A percentile compares a stretch with the other conserved stretches of the same genome.
These are phyloP conservation scores for Botrytis paeoniae DNA, from an alignment of 2,329 filamentous ascomycete genomes.

Conservation along the genomic window DNA sequence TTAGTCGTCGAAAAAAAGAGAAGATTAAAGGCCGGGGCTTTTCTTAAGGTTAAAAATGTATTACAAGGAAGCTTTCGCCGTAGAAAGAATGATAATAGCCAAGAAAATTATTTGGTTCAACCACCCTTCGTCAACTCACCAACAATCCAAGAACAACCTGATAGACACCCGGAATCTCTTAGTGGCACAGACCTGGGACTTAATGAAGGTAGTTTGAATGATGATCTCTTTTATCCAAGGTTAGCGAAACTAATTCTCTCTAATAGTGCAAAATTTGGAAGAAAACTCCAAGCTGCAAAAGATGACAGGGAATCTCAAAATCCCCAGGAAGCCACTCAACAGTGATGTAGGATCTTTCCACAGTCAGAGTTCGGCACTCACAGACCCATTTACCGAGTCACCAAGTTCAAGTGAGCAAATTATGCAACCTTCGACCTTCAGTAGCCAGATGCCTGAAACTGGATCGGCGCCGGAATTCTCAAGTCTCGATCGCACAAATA, in stretches of 20 bases:
- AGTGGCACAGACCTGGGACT: slow-evolving; percentile 26
- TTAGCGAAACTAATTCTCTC: not conserved
- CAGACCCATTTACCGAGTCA: slow-evolving; percentile 10
- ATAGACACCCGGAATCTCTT: slow-evolving; percentile 3
- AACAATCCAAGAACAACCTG: slow-evolving; percentile 17
- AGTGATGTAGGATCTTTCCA: not conserved
- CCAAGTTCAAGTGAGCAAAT: not conserved
- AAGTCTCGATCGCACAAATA: not conserved
- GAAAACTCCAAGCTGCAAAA: not conserved
- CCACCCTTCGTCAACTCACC: slow-evolving; percentile 17
- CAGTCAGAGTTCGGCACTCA: slow-evolving; percentile 2
- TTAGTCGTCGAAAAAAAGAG: slow-evolving; percentile 25
- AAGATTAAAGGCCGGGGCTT: slow-evolving; percentile 27
- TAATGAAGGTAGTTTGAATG: slow-evolving; percentile 27
- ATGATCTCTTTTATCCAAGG: not conserved
- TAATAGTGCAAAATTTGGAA: not conserved
- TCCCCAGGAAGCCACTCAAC: slow-evolving; percentile 1
- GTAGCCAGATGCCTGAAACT: not conserved
- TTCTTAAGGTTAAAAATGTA: slow-evolving; percentile 27
- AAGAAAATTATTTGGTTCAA: slow-evolving; percentile 24
- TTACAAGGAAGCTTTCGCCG: slow-evolving; percentile 25
- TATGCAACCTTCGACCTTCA: not conserved
- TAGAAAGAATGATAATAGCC: slow-evolving; percentile 19
- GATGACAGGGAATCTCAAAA: not conserved
- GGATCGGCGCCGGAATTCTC: not conserved